Base-by-base conservation (phyloP, 1,139 yeast species). In the Candida sojae region DNA sequence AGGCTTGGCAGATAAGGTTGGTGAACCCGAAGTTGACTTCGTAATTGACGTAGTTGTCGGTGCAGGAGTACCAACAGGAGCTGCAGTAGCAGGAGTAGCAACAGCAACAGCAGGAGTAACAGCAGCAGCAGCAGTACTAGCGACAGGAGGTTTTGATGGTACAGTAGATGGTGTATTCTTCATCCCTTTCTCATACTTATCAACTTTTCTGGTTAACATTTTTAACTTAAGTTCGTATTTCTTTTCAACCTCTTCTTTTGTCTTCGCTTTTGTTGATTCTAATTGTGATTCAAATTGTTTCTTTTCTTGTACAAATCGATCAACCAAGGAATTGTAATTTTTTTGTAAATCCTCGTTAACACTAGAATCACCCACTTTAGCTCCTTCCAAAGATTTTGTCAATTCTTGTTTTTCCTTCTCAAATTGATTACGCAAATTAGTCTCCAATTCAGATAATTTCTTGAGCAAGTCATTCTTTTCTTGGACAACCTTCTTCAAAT, bases 161-260 rank as follows among this genome's bases (percentile, higher is more conserved):
- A 36, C 30, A 4, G 17, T 36, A 5, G 39, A 5, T 11, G 39
- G 39, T 23, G 39, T 25, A 11, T 36, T 36, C 13, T 42, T 36
- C 39, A 32, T 43, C 28, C 42, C 47, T 17, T 48, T 40, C 38
- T 70, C 75, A 29, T 68, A 58, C 39, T 66, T 67, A 40, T 74
- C 79, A 35, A 72, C 61, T 57, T 71, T 75, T 54, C 77, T 68
- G 55, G 67, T 75, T 60, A 75, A 67, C 71, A 71, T 73, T 49
- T 68, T 70, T 55, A 75, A 62, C 54, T 71, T 73, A 51, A 74
- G 62, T 48, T 74, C 78, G 50, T 64, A 70, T 50, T 70, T 66
- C 61, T 75, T 75, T 47, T 72, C 75, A 29, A 70, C 67, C 45
- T 67, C 68, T 47, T 62, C 57, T 48, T 63, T 66, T 7, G 66